phyloP scores from a whole-genome alignment of 768 basidiomycete genomes.

The Amanita inopinata region DNA sequence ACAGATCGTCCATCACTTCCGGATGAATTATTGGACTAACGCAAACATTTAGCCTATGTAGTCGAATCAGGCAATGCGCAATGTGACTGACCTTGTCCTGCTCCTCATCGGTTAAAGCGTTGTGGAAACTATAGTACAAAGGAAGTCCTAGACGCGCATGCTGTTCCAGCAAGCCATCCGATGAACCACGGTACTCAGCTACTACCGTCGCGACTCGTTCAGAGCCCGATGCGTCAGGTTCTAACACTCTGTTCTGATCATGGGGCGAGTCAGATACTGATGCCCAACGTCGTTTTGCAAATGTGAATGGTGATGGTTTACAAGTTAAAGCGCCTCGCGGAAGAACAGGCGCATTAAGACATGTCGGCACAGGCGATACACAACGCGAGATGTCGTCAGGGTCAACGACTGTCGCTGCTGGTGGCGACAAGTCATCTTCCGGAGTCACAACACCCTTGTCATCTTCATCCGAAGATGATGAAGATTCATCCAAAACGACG shows the following conservation, averaged over 20 bases:
- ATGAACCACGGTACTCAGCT: conserved; percentile 1
- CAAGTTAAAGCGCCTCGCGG: conserved; percentile 37
- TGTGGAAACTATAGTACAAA: neutral
- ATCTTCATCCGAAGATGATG: conserved; percentile 34
- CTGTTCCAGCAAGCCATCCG: neutral
- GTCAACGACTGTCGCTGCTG: conserved; percentile 24
- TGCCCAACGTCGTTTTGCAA: conserved; percentile 54
- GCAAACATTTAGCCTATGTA: no score
- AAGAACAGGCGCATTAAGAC: conserved; percentile 15
- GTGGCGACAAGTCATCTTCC: conserved; percentile 37
- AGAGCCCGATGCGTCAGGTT: neutral
- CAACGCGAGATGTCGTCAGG: conserved; percentile 14
- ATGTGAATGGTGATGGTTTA: conserved; percentile 56
- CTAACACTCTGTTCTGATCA: neutral
- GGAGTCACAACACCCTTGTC: conserved; percentile 49
- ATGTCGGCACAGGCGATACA: conserved; percentile 9
- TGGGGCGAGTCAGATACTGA: conserved; percentile 24
- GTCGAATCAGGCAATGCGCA: no score
- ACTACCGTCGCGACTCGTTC: neutral
- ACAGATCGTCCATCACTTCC: neutral
- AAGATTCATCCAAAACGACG: conserved; percentile 30
- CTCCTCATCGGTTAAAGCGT: neutral
- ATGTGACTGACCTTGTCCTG: neutral
- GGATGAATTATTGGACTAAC: neutral
- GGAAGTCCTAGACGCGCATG: no score